Evolutionary conservation across 768 basidiomycete species (phyloP).

Genomic region (Pleurotus eryngii): DNA sequence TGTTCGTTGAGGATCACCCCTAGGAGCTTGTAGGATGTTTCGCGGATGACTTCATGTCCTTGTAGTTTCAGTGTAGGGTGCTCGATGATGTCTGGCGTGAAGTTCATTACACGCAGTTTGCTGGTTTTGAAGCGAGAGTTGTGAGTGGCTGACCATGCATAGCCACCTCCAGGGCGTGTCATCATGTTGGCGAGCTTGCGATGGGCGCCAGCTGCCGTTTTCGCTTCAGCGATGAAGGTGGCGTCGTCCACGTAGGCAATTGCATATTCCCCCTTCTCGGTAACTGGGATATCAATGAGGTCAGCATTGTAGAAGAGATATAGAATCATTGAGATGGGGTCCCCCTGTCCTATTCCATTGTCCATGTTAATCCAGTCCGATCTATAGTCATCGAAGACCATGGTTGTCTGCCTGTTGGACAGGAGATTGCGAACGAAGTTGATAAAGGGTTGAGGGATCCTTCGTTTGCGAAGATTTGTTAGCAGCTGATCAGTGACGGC

Average conservation of each 20-base stretch:
- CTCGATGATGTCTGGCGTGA: not conserved
- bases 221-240: conserved; percentile 5
- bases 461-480: conserved; percentile 24
- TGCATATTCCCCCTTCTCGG: not conserved
- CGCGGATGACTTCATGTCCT: conserved; percentile 10
- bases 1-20: conserved; percentile 22
- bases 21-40: conserved; percentile 20
- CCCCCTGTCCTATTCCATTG: conserved; percentile 5
- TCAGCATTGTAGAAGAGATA: conserved; percentile 23
- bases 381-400: conserved; percentile 17
- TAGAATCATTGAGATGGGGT: not conserved
- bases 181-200: conserved; percentile 11
- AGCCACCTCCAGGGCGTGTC: conserved; percentile 10
- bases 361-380: conserved; percentile 1
- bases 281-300: conserved; percentile 13
- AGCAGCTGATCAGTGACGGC: conserved; percentile 25
- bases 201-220: conserved; percentile 5
- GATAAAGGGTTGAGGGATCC: conserved; percentile 23
- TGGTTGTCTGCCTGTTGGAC: conserved; percentile 6
- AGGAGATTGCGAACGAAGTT: conserved; percentile 14
- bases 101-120: conserved; percentile 17
- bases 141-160: conserved; percentile 14
- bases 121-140: conserved; percentile 19
- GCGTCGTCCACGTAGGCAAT: conserved; percentile 17
- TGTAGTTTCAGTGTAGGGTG: conserved; percentile 4